A percentile compares a stretch with the other conserved stretches of the same genome.
Evolutionary conservation across 768 basidiomycete species (phyloP).

Genomic region (Termitomyces sp.): DNA sequence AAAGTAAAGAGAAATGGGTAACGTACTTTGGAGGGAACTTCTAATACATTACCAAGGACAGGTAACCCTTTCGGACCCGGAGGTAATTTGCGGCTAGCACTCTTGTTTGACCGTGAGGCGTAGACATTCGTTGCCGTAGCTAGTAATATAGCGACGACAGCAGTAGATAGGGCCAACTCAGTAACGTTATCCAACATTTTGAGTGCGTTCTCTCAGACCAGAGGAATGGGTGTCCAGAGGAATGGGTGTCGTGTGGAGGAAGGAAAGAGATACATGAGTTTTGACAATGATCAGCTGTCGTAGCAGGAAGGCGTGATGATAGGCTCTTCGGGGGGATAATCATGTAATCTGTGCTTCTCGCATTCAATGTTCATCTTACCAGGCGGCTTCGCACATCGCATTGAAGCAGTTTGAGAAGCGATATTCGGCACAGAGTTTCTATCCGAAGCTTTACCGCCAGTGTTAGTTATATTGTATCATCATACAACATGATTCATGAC

Average conservation of each 20-base stretch:
- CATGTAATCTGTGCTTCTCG: no score
- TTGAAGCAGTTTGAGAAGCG: no score
- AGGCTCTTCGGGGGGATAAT: no score
- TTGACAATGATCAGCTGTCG: neutral
- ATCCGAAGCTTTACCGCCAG: no score
- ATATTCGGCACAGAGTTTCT: no score
- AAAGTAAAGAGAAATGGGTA: no score
- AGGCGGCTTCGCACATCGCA: no score
- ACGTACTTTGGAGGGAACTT: conserved; percentile 4
- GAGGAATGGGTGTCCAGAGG: neutral
- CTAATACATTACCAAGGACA: conserved; percentile 3
- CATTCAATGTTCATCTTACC: no score
- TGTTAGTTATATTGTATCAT: no score
- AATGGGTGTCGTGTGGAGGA: no score
- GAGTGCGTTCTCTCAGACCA: neutral
- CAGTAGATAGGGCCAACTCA: neutral
- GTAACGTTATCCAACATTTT: neutral
- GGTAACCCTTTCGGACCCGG: conserved; percentile 4
- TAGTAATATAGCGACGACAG: neutral
- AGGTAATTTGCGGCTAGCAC: neutral
- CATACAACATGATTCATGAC: no score
- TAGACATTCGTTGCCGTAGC: neutral
- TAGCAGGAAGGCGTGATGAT: no score
- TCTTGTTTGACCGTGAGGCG: neutral
- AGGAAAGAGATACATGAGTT: neutral